Evolutionary conservation across 2,329 filamentous ascomycete species (phyloP).

Genomic region (Penicillium decumbens): DNA sequence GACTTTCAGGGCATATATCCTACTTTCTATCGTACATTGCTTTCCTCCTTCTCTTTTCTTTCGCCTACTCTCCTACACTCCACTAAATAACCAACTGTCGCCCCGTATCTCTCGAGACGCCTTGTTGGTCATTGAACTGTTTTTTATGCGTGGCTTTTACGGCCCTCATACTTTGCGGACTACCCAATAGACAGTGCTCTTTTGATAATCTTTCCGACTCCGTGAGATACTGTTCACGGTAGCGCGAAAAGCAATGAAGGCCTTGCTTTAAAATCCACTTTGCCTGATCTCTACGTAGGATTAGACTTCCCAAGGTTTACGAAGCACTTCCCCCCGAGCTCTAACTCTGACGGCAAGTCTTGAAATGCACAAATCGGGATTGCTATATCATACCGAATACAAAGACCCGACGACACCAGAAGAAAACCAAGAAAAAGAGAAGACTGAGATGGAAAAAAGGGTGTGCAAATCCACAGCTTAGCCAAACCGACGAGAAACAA

Average conservation of each 20-base stretch:
- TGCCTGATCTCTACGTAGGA: background rate
- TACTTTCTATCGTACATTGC: constrained; percentile 12
- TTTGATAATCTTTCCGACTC: background rate
- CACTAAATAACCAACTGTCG: constrained; percentile 19
- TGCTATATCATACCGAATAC: constrained; percentile 17
- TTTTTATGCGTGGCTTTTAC: constrained; percentile 5
- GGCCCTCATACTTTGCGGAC: constrained; percentile 12
- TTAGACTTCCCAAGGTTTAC: background rate
- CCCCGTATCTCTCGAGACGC: constrained; percentile 4
- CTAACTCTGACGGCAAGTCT: background rate
- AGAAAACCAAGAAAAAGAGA: constrained; percentile 21
- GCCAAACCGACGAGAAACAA: constrained; percentile 3
- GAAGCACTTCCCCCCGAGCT: background rate
- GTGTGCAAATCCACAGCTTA: constrained; percentile 2
- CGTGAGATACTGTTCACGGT: background rate
- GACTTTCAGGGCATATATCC: constrained; percentile 21
- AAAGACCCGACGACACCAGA: constrained; percentile 22
- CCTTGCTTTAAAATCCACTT: background rate
- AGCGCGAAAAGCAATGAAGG: background rate
- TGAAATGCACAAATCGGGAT: constrained; percentile 13
- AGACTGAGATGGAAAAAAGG: constrained; percentile 18
- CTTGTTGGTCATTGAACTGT: constrained; percentile 1
- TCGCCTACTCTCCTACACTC: constrained; percentile 15
- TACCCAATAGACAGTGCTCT: constrained; percentile 17
- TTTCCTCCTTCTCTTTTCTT: constrained; percentile 7